These are phyloP conservation scores for Bocquillonia castaneifolia DNA, from an alignment of 441 rosid species.

Conservation along the genomic window DNA sequence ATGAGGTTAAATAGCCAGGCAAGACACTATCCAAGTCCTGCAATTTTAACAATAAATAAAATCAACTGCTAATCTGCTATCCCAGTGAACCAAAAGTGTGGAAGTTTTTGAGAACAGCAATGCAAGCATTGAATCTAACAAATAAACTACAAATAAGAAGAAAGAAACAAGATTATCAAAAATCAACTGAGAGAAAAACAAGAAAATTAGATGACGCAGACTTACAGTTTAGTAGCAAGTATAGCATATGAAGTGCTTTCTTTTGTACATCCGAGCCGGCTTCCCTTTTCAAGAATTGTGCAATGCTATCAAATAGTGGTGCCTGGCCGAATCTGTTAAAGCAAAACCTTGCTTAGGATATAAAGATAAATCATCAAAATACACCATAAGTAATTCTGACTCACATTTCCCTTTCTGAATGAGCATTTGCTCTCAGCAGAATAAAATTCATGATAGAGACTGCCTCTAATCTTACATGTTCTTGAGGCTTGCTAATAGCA, in stretches of 20 bases:
- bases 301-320: constrained; percentile 45
- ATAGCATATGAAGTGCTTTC: constrained; percentile 60
- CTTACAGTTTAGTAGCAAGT: constrained; percentile 77
- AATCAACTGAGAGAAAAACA: not conserved
- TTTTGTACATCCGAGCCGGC: constrained; percentile 55
- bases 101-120: not conserved
- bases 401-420: constrained; percentile 64
- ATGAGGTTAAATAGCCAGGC: not conserved
- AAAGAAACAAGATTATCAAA: not conserved
- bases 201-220: not conserved
- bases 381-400: constrained; percentile 19
- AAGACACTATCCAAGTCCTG: not conserved
- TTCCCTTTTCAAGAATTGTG: constrained; percentile 51
- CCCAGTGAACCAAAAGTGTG: not conserved
- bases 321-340: constrained; percentile 50
- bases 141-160: not conserved
- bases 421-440: constrained; percentile 56
- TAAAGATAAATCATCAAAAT: constrained; percentile 8
- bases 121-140: not conserved
- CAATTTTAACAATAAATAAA: not conserved
- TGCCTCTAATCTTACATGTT: constrained; percentile 57
- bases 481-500: constrained; percentile 45
- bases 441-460: constrained; percentile 72
- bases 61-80: not conserved
- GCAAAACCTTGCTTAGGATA: constrained; percentile 15